Base-by-base conservation (phyloP, 2,329 filamentous ascomycete genomes). In the Trichoderma koningiopsis region DNA sequence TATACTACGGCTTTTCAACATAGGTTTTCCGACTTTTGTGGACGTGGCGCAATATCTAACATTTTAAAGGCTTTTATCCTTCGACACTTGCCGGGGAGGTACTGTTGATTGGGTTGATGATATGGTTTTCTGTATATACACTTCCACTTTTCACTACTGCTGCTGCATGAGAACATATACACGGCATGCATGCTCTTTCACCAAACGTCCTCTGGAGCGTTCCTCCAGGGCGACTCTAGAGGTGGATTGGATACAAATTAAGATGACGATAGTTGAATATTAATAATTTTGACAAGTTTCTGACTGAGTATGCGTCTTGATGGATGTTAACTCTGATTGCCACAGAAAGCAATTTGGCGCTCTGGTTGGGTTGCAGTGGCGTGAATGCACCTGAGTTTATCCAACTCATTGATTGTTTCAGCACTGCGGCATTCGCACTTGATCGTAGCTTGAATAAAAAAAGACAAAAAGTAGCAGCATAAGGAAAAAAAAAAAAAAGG, bases 61-160 rank as follows among this genome's bases (percentile, higher is more conserved):
- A 40, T 43, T 5, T 59, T 33, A 43, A 40, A 33, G 13, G 59
- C 35, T 43, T 35, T 59, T 40, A 24, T 49, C 22, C 37, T 37
- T 22, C 6, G 57, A 5, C 19, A n/a, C 61, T 43, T 56, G 40
- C 35, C 60, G 5, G 19, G 24, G 49, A 56, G 61, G 16, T 56
- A 8, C 52, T 49, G 59, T 52, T 64, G 52, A 64, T 64, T 55
- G 49, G 35, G 19, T 56, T 24, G 49, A 53, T 16, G 43, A 64
- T 56, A 64, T 55, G 31, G 49, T 40, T 56, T 64, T 64, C 49
- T 64, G 61, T 64, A 64, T 56, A 64, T 64, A 64, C 35, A 24
- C 31, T 37, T 22, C 24, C 35, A n/a, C 19, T 43, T 24, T 27
- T 29, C 60, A 37, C 37, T 55, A 24, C 33, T 56, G 49, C 56